Evolutionary conservation across 495 filamentous ascomycete species (phyloP).

Genomic region (Tuber magnatum): DNA sequence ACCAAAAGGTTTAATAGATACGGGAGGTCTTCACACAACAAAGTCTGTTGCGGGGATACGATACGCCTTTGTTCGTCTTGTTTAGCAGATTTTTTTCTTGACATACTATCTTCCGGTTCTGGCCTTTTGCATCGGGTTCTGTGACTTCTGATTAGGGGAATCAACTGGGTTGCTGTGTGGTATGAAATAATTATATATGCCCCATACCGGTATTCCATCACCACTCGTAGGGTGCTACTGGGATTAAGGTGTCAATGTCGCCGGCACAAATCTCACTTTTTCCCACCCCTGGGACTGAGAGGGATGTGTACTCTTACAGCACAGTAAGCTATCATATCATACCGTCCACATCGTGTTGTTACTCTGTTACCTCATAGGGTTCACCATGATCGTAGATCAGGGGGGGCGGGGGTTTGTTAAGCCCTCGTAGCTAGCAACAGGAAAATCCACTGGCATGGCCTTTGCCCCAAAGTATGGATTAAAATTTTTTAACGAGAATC

Average conservation of each 20-base stretch:
- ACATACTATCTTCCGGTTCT: neutral
- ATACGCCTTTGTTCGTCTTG: neutral
- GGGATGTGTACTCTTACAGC: neutral
- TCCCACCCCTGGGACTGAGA: neutral
- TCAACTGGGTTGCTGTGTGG: neutral
- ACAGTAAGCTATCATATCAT: no score
- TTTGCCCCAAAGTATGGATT: no score
- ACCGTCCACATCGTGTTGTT: neutral
- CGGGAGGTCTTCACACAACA: neutral
- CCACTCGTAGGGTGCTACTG: neutral
- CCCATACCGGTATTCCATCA: neutral
- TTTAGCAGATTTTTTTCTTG: neutral
- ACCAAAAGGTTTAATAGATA: slow-evolving; percentile 20
- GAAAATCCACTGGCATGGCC: no score
- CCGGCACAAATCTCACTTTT: neutral
- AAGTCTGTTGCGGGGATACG: neutral
- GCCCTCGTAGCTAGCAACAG: no score
- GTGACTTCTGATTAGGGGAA: neutral
- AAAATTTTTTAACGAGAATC: no score
- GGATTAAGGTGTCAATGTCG: neutral
- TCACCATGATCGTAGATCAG: neutral
- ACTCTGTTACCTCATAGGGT: neutral
- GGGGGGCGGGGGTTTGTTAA: neutral
- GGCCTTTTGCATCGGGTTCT: neutral
- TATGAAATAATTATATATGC: neutral